These are phyloP conservation scores for Amphicarpaea edgeworthii DNA, from an alignment of 306 rosid species.

Conservation along the genomic window DNA sequence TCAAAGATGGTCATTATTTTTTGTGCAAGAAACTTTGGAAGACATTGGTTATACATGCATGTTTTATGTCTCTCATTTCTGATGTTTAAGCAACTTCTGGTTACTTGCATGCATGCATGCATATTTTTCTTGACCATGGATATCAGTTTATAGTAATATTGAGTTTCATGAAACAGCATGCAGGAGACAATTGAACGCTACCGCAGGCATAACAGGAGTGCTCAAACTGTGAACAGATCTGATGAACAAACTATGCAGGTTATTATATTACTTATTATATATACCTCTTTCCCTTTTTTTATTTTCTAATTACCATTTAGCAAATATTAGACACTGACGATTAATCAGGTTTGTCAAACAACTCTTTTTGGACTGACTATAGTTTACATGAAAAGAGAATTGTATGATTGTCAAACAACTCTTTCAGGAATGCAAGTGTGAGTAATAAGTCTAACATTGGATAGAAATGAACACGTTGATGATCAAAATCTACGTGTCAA, in stretches of 20 bases:
- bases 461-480: no score
- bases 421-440: no score
- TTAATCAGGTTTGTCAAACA: no score
- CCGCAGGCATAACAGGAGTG: constrained; percentile 56
- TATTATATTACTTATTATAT: no score
- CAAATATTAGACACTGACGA: no score
- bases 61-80: background rate
- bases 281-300: background rate
- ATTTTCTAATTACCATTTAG: background rate
- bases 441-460: no score
- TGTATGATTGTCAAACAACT: no score
- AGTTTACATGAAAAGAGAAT: no score
- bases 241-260: constrained; percentile 72
- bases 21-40: background rate
- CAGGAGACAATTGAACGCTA: constrained; percentile 82
- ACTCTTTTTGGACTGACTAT: no score
- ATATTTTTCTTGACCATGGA: background rate
- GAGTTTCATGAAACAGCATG: constrained; percentile 58
- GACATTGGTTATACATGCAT: background rate
- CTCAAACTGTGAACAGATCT: constrained; percentile 50
- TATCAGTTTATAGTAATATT: background rate
- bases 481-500: no score
- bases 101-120: no score
- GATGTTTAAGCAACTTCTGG: background rate
- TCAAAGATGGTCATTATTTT: background rate